Base-by-base conservation (phyloP, 1,284 basidiomycete species). In the Cutaneotrichosporon sp. region DNA sequence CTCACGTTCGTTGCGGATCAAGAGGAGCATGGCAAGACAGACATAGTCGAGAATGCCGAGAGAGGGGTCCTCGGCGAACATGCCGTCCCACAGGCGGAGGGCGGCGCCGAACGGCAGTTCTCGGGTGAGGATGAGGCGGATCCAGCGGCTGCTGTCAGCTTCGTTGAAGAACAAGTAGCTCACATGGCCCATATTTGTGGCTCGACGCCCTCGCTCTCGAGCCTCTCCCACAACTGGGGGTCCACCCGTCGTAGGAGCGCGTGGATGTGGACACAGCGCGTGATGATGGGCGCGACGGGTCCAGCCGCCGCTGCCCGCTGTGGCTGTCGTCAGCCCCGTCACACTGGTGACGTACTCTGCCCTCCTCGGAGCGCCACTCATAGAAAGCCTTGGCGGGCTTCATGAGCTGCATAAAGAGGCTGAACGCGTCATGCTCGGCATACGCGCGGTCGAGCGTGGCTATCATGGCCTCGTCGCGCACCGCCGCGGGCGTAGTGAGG, bases 141-240 rank as follows among this genome's bases (percentile, higher is more conserved):
- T 81, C 92, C 93, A 97, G 29, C 94, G 92, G 67, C 91, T 93
- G 69, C 20, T 56, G 18, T 61, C 46, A 65, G 63, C 31, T 24
- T 18, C 31, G 16, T 3, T 16, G 34, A 11, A n/a, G n/a, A 9
- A 29, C 29, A 38, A 20, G 16, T 6, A 25, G 75, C 89, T 77
- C 78, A 93, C 89, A 97, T 93, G 60, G 91, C 92, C 81, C 92
- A 97, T 51, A 97, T 89, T 76, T 97, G 94, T 7, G 93, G 91
- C 76, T 97, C 94, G 49, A 97, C 88, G 2, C 89, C 89, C 36
- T 87, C 84, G 33, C 83, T 84, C 67, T 91, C 87, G 79, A 97
- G 83, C 46, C 84, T 83, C 65, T 86, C 84, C 83, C 87, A 89
- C 24, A 97, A 80, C 47, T 86, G 79, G n/a, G 91, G 91, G 75